Conservation (phyloP, 2,329 filamentous ascomycete species). For the Calonectria honghensis region DNA sequence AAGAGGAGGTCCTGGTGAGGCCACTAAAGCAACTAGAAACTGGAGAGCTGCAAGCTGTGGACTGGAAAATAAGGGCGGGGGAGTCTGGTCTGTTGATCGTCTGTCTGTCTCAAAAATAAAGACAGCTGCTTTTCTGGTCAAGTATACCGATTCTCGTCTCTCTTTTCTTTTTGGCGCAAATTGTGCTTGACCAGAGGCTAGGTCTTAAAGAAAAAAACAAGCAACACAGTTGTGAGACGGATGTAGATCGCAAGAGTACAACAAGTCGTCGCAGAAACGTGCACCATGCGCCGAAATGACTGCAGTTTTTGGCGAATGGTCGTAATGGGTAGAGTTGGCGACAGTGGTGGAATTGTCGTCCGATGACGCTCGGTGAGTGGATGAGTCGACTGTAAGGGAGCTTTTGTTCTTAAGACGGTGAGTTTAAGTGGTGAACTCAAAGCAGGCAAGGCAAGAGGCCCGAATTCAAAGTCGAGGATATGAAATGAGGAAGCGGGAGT, state of each 20-base stretch:
- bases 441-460: slow-evolving; percentile 13
- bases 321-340: slow-evolving; percentile 4
- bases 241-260: slow-evolving; percentile 6
- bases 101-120: slow-evolving; percentile 10
- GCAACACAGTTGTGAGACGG: slow-evolving; percentile 6
- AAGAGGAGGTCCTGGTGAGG: slow-evolving; percentile 30
- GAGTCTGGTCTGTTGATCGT: slow-evolving; percentile 3
- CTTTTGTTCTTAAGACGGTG: slow-evolving; percentile 10
- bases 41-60: slow-evolving; percentile 28
- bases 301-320: slow-evolving; percentile 10
- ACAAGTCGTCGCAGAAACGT: neutral
- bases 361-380: slow-evolving; percentile 27
- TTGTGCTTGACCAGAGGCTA: neutral
- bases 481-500: neutral
- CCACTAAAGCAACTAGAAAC: slow-evolving; percentile 33
- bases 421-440: slow-evolving; percentile 31
- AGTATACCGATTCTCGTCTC: slow-evolving; percentile 3
- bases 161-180: slow-evolving; percentile 19
- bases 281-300: neutral
- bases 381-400: slow-evolving; percentile 22
- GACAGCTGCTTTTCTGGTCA: neutral
- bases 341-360: slow-evolving; percentile 30
- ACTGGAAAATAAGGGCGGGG: slow-evolving; percentile 36
- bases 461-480: neutral
- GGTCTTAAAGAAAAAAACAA: neutral